Evolutionary conservation across 2,329 filamentous ascomycete species (phyloP), one percentile per base, ranked within the genome.

Genomic region (Zymoseptoria tritici): DNA sequence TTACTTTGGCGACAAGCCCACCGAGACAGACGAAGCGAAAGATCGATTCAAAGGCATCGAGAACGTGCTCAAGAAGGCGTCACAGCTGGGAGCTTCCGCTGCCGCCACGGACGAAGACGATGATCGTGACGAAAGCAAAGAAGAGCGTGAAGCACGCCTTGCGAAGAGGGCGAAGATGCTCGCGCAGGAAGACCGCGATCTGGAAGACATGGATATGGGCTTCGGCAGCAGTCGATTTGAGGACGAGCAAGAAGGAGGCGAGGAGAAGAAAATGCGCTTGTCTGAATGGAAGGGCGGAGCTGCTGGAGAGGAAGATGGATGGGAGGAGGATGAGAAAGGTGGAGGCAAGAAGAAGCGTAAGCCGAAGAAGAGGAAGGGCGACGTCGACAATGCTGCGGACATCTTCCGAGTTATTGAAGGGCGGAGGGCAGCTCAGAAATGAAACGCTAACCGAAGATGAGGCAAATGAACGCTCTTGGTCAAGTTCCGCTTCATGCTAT

Each of bases 201-300:
- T 91, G 54, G 86, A 93, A 59, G 93, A 99, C 75, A 83, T 99
- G 76, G 94, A 99, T 70, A 84, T 97, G 80, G 93, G 92, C 61
- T 97, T 99, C 70, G 94, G 94, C 36, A 90, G 86, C 20, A 94
- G 88, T 70, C 83, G 93, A 26, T 87, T 90, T 69, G 91, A 90
- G 57, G 94, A 97, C 69, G 91, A 92, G 55, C 92, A 92, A 61
- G 92, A 91, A 49, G 72, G 78, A 76, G 71, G 65, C 9, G 67
- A 80, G 9, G 75, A 74, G 0, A 71, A 78, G 51, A 85, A 82
- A 66, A 77, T 90, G 63, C 90, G 89, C 76, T 74, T 92, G 57
- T 85, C 84, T 49, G 77, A 84, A 68, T 90, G 89, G 79, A 79
- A 77, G 57, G 77, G 75, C 2, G 59, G 70, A 80, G 83, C 79